Conservation (phyloP, 257 asterid genomes). For the Salvia miltiorrhiza region DNA sequence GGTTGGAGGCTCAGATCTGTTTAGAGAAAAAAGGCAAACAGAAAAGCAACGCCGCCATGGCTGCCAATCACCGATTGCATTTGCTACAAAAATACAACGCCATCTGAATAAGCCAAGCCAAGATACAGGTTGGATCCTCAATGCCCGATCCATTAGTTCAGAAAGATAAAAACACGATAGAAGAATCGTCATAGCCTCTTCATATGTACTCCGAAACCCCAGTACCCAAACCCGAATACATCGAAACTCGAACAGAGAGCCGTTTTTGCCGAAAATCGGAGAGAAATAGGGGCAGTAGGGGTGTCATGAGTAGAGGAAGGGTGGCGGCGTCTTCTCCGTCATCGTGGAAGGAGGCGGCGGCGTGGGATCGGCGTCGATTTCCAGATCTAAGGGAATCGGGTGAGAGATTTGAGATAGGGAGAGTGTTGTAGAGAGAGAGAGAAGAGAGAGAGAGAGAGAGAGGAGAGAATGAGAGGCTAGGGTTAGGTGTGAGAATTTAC, state of each 20-base stretch:
- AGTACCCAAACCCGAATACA: background rate
- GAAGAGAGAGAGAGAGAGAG: no score
- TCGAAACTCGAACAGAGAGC: background rate
- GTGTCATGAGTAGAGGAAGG: no score
- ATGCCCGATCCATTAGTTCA: slow-evolving; percentile 30
- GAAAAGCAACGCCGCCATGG: slow-evolving; percentile 32
- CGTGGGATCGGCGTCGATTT: no score
- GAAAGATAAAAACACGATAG: background rate
- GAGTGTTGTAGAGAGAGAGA: no score
- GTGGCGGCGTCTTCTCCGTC: no score
- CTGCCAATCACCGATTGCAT: slow-evolving; percentile 34
- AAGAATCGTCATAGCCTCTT: slow-evolving; percentile 28
- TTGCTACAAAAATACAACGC: background rate
- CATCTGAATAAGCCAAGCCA: slow-evolving; percentile 27
- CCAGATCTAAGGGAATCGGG: no score
- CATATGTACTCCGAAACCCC: background rate
- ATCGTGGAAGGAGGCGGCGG: no score
- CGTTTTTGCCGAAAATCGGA: no score
- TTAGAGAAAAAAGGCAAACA: slow-evolving; percentile 7
- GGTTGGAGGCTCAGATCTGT: slow-evolving; percentile 38
- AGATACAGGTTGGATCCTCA: slow-evolving; percentile 30
- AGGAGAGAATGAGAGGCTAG: no score
- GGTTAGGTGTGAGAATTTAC: no score
- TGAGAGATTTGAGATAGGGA: no score
- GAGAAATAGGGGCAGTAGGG: no score